Conservation (phyloP, 202 grass and related monocot genomes). For the Hordeum pubiflorum region DNA sequence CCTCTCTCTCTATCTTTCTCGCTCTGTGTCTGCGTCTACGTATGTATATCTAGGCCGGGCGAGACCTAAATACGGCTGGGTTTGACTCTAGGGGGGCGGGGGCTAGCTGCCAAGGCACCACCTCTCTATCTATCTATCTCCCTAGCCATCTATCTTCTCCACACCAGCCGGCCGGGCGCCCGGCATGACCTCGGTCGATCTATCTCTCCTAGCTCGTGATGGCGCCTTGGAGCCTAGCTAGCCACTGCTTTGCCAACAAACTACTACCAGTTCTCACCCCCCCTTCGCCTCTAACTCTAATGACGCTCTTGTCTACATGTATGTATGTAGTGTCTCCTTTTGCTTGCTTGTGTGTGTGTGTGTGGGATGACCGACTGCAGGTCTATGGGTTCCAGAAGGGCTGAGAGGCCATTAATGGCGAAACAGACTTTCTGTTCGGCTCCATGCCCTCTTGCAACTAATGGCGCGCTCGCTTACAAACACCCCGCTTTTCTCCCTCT, state of each 20-base stretch:
- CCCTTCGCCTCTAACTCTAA: background rate
- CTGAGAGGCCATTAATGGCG: conserved; percentile 66
- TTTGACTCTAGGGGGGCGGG: conserved; percentile 35
- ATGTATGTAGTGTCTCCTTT: background rate
- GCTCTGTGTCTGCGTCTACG: background rate
- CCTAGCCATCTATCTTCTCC: conserved; percentile 18
- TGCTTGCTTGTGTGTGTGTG: background rate
- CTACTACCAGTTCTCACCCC: conserved; percentile 24
- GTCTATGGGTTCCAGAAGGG: conserved; percentile 43
- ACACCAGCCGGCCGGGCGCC: conserved; percentile 14
- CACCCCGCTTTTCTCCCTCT: conserved; percentile 45
- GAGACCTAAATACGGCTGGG: conserved; percentile 34
- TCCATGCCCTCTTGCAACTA: conserved; percentile 54
- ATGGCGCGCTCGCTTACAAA: conserved; percentile 42
- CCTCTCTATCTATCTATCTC: conserved; percentile 18
- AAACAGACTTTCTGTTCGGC: conserved; percentile 79
- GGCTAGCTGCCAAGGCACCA: conserved; percentile 41
- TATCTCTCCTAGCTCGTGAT: conserved; percentile 31
- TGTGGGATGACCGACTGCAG: background rate
- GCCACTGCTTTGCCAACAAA: conserved; percentile 29
- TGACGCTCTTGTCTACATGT: background rate
- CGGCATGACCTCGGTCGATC: conserved; percentile 33
- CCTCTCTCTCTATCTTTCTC: background rate
- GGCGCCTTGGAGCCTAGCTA: conserved; percentile 27
- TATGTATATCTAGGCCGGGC: conserved; percentile 9